phyloP scores from a whole-genome alignment of 75 land plant species.

The Ceratopteris richardii region DNA sequence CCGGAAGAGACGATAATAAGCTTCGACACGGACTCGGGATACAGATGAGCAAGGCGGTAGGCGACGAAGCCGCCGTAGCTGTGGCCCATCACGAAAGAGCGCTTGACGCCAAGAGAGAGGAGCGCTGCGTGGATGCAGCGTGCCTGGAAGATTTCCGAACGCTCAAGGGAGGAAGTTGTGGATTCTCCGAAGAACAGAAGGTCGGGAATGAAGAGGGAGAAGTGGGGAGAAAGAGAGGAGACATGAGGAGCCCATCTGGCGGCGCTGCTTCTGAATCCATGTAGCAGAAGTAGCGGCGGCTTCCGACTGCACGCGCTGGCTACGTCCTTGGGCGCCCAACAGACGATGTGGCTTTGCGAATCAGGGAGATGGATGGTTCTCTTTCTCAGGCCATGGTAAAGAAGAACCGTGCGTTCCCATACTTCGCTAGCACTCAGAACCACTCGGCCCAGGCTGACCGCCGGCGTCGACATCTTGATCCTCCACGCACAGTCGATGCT shows the following conservation, averaged over 20 bases:
- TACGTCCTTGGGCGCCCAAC: too few species aligned
- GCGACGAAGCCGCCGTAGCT: slow-evolving; percentile 80
- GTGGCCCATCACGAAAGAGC: slow-evolving; percentile 33
- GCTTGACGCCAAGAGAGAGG: slow-evolving; percentile 31
- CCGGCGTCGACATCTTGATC: too few species aligned
- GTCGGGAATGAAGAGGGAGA: slow-evolving; percentile 61
- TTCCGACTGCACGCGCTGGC: background rate
- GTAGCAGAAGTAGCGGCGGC: slow-evolving; percentile 42
- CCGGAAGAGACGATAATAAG: slow-evolving; percentile 67
- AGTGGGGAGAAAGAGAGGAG: slow-evolving; percentile 17
- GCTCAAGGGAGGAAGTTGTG: slow-evolving; percentile 22
- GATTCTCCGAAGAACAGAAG: slow-evolving; percentile 72
- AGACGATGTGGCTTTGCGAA: too few species aligned
- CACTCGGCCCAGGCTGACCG: too few species aligned
- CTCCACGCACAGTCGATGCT: too few species aligned
- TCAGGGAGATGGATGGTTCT: too few species aligned
- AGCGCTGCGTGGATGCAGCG: slow-evolving; percentile 1
- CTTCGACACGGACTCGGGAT: slow-evolving; percentile 37
- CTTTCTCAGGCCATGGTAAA: too few species aligned
- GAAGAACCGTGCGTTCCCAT: too few species aligned
- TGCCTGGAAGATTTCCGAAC: slow-evolving; percentile 7
- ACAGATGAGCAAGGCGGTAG: slow-evolving; percentile 57
- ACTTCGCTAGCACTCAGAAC: too few species aligned
- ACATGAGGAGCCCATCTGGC: slow-evolving; percentile 45
- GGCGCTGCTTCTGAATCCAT: slow-evolving; percentile 63